Base-by-base conservation (phyloP, 2,329 filamentous ascomycete genomes). In the Colletotrichum sublineola region DNA sequence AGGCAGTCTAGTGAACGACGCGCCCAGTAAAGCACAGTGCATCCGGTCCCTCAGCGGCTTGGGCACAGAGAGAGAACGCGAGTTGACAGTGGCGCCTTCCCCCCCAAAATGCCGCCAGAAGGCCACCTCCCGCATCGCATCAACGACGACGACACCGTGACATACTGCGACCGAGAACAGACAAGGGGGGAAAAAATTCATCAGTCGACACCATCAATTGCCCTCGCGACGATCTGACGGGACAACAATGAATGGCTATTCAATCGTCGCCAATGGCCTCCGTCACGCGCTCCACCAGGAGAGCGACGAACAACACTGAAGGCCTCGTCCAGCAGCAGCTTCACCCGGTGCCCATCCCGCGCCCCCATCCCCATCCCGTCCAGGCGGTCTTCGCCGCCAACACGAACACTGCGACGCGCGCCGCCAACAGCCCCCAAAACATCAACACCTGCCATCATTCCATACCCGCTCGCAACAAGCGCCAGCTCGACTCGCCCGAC, bases 231-330 rank as follows among this genome's bases (percentile, higher is more conserved):
- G 42, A 73, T 55, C 60, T 66, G 48, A 42, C 53, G n/a, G 12
- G 66, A 61, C 29, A 77, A 78, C 73, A 73, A 80, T 80, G 79
- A 77, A 64, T 77, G 75, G 74, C 77, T 73, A 69, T 70, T 65
- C 74, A 73, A 75, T 73, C 70, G 69, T 70, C 70, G 78, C 80
- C 83, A 81, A 87, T 88, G 85, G 85, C 86, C 78, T 86, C 86
- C 77, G 80, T 84, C 81, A 86, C 85, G 78, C 85, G 86, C 81
- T 86, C 86, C 78, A 83, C 81, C 77, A 81, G 84, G 80, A 84
- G 85, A 82, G 55, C 55, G 55, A 81, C 64, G 31, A 65, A 72
- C 50, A 67, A 72, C 50, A 67, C 82, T 83, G 85, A 87, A 78
- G 84, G 82, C 78, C 82, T 83, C 77, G 61, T 63, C 48, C 61